Percentiles rank a stretch among this genome's conserved stretches.
Evolutionary conservation across 192 early-diverging fungal species (phyloP).

Genomic region (Spizellomyces sp.): DNA sequence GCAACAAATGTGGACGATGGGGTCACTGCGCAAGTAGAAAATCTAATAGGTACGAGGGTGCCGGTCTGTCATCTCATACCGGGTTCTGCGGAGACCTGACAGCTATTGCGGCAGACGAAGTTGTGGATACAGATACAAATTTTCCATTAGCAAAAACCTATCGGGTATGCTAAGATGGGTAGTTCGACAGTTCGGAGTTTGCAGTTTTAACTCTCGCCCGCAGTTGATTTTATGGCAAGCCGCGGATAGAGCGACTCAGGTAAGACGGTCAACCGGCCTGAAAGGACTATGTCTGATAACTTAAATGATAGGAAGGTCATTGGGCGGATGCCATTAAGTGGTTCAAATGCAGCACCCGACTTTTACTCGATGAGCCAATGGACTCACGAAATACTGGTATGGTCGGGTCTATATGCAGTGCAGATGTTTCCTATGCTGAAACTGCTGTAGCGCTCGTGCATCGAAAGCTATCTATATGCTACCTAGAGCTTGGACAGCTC

Average conservation of each 20-base stretch:
- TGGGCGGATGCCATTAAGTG: slow-evolving; percentile 28
- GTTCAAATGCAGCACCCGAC: slow-evolving; percentile 22
- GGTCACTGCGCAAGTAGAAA: slow-evolving; percentile 7
- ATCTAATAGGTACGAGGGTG: neutral
- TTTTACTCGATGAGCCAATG: slow-evolving; percentile 12
- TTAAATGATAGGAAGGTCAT: slow-evolving; percentile 1
- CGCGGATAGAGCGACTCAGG: slow-evolving; percentile 29
- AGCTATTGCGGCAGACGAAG: neutral
- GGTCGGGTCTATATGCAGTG: neutral
- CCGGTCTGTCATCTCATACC: neutral
- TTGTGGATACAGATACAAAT: neutral
- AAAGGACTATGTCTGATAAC: neutral
- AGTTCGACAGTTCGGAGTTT: too few relatives aligned
- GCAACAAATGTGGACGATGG: neutral
- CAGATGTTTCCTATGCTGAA: neutral
- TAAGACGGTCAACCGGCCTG: neutral
- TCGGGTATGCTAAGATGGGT: neutral
- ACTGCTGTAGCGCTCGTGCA: slow-evolving; percentile 13
- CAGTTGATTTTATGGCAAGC: slow-evolving; percentile 27
- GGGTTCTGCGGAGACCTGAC: neutral
- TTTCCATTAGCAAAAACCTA: neutral
- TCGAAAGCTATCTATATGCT: slow-evolving; percentile 17
- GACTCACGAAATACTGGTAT: slow-evolving; percentile 25
- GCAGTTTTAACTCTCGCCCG: too few relatives aligned
- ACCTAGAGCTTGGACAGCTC: slow-evolving; percentile 15